Evolutionary conservation across 164 flowering plant species (phyloP), one percentile per base, ranked within the genome.

Genomic region (Tinospora cordifolia): DNA sequence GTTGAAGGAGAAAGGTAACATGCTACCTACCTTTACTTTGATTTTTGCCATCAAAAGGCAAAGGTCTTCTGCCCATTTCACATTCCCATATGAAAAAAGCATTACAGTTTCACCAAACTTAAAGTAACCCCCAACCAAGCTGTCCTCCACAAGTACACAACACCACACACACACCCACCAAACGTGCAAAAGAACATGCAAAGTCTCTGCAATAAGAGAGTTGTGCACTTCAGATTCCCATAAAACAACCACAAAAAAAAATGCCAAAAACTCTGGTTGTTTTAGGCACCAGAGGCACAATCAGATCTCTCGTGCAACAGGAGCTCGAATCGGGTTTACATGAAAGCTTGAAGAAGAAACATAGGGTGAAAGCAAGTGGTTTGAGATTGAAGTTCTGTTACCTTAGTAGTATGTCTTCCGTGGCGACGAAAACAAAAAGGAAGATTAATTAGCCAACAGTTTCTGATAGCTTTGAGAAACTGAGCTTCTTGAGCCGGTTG

Each of bases 381-480:
- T 47, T 47, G 54, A 47, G 54, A 47, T 19, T 47, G 54, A 47
- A 19, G 54, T 47, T 47, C 19, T 17, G 58, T 51, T 51, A 54
- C 24, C 25, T 5, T n/a, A 19, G 9, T 9, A 54, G 22, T 19
- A 8, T n/a, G n/a, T 17, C 24, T 6, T 30, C 36, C 4, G 19
- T 9, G 2, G 68, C 75, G 70, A 83, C 83, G 58, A 85, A 86
- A 8, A 82, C 72, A 75, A 77, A 38, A 60, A 63, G 72, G 77
- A 79, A 46, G 68, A 63, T 74, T 86, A 22, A n/a, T 54, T 54
- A 88, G 82, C 67, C 54, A 47, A 75, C 76, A 76, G 78, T 87
- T 71, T 88, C 87, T 3, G 92, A 87, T 58, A 90, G 87, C 79
- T 87, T 90, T 13, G 96, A 86, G 86, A 91, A 92, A 34, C 89